phyloP scores from a whole-genome alignment of 2,329 filamentous ascomycete genomes.

The Cladophialophora psammophila region DNA sequence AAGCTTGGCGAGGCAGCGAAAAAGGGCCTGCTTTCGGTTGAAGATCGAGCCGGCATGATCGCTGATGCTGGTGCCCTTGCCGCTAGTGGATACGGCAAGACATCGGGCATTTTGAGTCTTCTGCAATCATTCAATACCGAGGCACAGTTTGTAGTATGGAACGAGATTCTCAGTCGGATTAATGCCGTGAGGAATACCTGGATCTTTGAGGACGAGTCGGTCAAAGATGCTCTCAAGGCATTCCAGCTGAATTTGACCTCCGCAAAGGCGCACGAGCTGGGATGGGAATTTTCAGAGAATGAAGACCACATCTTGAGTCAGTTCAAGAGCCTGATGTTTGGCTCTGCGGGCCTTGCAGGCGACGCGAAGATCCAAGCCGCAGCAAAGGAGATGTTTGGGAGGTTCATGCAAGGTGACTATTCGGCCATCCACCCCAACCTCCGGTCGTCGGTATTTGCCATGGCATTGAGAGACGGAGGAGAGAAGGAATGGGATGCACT shows the following conservation, averaged over 20 bases:
- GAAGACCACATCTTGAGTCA: slow-evolving; percentile 93
- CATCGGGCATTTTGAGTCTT: slow-evolving; percentile 83
- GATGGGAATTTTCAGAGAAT: slow-evolving; percentile 83
- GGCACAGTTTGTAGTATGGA: slow-evolving; percentile 92
- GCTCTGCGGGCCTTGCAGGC: slow-evolving; percentile 78
- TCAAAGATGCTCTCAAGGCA: slow-evolving; percentile 76
- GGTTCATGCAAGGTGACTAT: slow-evolving; percentile 79
- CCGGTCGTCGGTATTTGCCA: slow-evolving; percentile 82
- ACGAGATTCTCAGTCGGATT: slow-evolving; percentile 82
- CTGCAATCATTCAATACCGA: slow-evolving; percentile 84
- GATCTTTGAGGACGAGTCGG: slow-evolving; percentile 80
- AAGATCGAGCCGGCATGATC: slow-evolving; percentile 94
- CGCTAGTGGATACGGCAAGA: slow-evolving; percentile 90
- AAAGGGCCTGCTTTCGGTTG: slow-evolving; percentile 78
- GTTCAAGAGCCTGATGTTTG: slow-evolving; percentile 92
- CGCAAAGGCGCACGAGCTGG: slow-evolving; percentile 81
- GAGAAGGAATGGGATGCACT: slow-evolving; percentile 84
- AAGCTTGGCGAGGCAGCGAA: slow-evolving; percentile 90
- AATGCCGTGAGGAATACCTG: slow-evolving; percentile 82
- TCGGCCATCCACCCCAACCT: slow-evolving; percentile 91
- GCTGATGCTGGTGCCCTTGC: slow-evolving; percentile 90
- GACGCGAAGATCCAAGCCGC: slow-evolving; percentile 80
- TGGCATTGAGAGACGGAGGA: slow-evolving; percentile 83
- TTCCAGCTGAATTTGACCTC: slow-evolving; percentile 83
- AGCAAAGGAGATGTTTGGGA: slow-evolving; percentile 87